Base-by-base conservation (phyloP, 225 moss, liverwort and hornwort genomes). In the Thuidium tamariscinum region DNA sequence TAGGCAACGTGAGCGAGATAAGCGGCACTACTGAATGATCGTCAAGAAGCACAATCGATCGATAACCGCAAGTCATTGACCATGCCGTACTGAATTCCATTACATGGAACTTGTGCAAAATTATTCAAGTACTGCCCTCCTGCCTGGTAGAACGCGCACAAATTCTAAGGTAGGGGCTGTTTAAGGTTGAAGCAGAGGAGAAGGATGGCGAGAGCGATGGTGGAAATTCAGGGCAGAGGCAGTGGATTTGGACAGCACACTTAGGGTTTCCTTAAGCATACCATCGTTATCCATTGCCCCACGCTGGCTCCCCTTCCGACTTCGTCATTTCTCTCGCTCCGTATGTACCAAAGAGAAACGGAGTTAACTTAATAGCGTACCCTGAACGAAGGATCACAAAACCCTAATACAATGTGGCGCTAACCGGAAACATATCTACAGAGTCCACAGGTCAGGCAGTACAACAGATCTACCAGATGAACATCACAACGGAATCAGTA, bases 221-320 rank as follows among this genome's bases (percentile, higher is more conserved):
- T 46, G 80, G 49, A 64, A 64, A 94, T 92, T 89, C 93, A 94
- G 93, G 93, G 92, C 95, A 95, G 94, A 95, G 94, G 92, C 89
- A 95, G 95, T 95, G 95, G 93, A 93, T 93, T 92, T 92, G 91
- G 87, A 86, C 86, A 88, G 81, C 93, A 91, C 79, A 85, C 84
- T 71, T 86, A 90, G 91, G 67, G 63, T 30, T 84, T 2, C 69
- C 69, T 84, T 92, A 86, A 90, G 89, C 91, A 89, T 90, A 90
- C 80, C 88, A 86, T 88, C 57, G 86, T 90, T 89, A 94, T 93
- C 91, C 93, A 62, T 82, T 92, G 89, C 93, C 93, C 51, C 93
- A 42, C 89, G 69, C 93, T 91, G 89, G 89, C 93, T 95, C 42
- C 86, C 69, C 37, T 64, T 55, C 72, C 61, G 66, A 39, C 81